Percentiles rank a stretch among this genome's conserved stretches.
phyloP scores from a whole-genome alignment of 2,329 filamentous ascomycete species.

The Lecanicillium sp. region DNA sequence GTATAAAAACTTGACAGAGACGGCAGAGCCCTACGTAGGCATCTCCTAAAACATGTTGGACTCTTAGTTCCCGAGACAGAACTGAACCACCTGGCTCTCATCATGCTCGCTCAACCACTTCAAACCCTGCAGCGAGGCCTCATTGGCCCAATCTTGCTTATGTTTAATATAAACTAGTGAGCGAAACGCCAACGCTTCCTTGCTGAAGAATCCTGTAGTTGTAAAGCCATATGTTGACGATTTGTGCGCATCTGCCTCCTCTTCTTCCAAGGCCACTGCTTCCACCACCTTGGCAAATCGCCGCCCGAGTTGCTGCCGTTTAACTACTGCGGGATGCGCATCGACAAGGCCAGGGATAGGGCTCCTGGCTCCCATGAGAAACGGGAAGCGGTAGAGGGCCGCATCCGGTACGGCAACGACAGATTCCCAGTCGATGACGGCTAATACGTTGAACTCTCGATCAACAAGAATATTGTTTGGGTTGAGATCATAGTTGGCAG shows the following conservation, averaged over 20 bases:
- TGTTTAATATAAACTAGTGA: slow-evolving; percentile 1
- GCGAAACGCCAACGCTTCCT: slow-evolving; percentile 3
- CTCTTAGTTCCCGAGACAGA: neutral
- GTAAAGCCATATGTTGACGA: neutral
- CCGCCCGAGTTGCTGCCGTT: neutral
- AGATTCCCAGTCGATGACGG: slow-evolving; percentile 34
- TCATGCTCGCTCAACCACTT: slow-evolving; percentile 3
- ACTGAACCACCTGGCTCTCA: neutral
- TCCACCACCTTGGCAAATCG: slow-evolving; percentile 2
- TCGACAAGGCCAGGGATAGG: neutral
- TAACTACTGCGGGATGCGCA: neutral
- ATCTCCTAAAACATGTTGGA: too few relatives aligned
- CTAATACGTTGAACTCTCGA: slow-evolving; percentile 24
- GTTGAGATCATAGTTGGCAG: slow-evolving; percentile 22
- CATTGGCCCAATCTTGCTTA: neutral
- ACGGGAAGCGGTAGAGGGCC: slow-evolving; percentile 1
- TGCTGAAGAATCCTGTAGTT: slow-evolving; percentile 1
- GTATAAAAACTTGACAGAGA: too few relatives aligned
- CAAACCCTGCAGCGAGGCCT: neutral
- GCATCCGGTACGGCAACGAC: slow-evolving; percentile 13
- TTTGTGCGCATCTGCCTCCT: neutral
- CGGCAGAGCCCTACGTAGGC: too few relatives aligned
- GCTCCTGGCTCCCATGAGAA: neutral
- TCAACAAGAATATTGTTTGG: slow-evolving; percentile 32
- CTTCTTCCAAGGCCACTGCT: neutral